Base-by-base conservation (phyloP, 305 asterid species). In the Solanum hybrid region DNA sequence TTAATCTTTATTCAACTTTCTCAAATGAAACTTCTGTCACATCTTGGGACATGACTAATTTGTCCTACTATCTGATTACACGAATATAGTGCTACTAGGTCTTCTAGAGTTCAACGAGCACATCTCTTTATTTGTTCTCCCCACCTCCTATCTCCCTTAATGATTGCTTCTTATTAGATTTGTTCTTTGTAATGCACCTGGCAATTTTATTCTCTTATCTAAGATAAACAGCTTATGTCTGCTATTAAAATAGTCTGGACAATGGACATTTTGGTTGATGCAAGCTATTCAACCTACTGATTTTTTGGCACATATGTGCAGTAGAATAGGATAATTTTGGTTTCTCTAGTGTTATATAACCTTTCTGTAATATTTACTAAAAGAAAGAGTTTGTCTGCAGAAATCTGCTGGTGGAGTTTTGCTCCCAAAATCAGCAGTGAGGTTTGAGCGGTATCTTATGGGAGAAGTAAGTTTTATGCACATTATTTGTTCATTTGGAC, bases 341-440 rank as follows among this genome's bases (percentile, higher is more conserved):
- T 80, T 12, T 80, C 17, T 9, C 7, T 34, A 40, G 51, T 40
- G 51, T 12, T 40, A 40, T 40, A 40, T 11, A 4, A 40, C 51
- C 51, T 40, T 42, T 42, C 45, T 10, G 45, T 37, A 85, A 31
- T 85, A 85, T 31, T 10, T 0, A 56, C n/a, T 85, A 4, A 77
- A 45, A 2, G 10, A 31, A 51, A 24, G 76, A 22, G 42, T 92
- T 88, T 86, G 31, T 73, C 7, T 92, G 90, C 95, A 97, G 99
- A 96, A 95, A 94, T 96, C 99, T 81, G 95, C 98, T 72, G 99
- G 99, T 73, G 98, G 99, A 89, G 95, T 97, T 81, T 92, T 97
- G 93, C 94, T 97, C 32, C 98, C 98, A 3, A 96, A 97, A 91
- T 97, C 98, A 10, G 98, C 97, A 17, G 99, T 96, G 71, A 95